phyloP scores from a whole-genome alignment of 192 early-diverging fungal species.

The Rhizoclosmatium sp. region DNA sequence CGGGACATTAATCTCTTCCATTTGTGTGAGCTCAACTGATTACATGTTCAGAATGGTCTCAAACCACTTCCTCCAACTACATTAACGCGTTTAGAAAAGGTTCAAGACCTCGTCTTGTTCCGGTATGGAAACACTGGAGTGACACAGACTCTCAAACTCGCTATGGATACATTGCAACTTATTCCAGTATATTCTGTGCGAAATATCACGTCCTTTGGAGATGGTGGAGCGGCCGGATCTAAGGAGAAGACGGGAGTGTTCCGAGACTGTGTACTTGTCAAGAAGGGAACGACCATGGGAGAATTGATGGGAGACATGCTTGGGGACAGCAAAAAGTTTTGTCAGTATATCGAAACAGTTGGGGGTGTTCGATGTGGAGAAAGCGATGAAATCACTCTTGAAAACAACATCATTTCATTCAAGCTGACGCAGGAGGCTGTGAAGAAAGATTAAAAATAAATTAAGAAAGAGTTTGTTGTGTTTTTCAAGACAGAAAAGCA shows the following conservation, averaged over 20 bases:
- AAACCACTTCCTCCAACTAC: slow-evolving; percentile 31
- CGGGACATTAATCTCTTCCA: neutral
- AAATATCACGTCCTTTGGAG: slow-evolving; percentile 71
- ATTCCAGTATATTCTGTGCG: slow-evolving; percentile 81
- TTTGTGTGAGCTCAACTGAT: neutral
- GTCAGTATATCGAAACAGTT: slow-evolving; percentile 79
- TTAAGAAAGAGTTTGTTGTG: neutral
- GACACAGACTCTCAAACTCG: slow-evolving; percentile 69
- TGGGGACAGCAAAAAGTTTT: slow-evolving; percentile 69
- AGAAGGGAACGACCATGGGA: slow-evolving; percentile 76
- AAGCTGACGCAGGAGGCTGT: neutral
- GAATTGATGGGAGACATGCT: slow-evolving; percentile 78
- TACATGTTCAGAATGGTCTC: slow-evolving; percentile 9
- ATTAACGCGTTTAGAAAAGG: slow-evolving; percentile 44
- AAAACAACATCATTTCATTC: slow-evolving; percentile 66
- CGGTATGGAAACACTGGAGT: slow-evolving; percentile 87
- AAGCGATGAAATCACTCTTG: slow-evolving; percentile 63
- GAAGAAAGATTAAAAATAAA: neutral
- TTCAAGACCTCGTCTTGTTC: slow-evolving; percentile 79
- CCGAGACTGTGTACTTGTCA: slow-evolving; percentile 76
- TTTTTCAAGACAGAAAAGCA: too few species aligned
- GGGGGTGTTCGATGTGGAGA: slow-evolving; percentile 73
- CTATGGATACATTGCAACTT: slow-evolving; percentile 70
- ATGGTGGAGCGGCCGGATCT: slow-evolving; percentile 18
- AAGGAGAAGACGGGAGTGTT: slow-evolving; percentile 62